Conservation (phyloP, 495 filamentous ascomycete genomes). For the Trichoderma asperelloides region DNA sequence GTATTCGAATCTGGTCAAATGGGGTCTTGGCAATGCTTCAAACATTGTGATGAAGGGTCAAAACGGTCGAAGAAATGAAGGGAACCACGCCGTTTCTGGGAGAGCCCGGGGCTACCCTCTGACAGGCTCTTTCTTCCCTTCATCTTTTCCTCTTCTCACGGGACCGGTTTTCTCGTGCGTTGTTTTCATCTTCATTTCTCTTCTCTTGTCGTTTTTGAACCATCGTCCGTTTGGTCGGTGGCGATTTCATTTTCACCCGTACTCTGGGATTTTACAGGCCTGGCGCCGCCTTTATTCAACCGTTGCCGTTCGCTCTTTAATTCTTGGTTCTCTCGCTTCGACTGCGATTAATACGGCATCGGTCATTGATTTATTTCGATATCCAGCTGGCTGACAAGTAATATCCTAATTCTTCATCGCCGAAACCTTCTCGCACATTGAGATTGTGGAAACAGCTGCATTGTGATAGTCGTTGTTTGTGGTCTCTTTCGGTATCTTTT, state of each 20-base stretch:
- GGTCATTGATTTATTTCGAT: background rate
- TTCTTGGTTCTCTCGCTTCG: background rate
- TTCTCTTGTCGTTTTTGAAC: background rate
- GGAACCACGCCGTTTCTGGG: background rate
- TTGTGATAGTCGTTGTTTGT: background rate
- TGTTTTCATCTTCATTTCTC: background rate
- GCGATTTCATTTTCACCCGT: background rate
- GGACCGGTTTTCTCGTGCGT: background rate
- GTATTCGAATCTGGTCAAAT: background rate
- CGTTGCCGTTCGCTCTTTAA: slow-evolving; percentile 7
- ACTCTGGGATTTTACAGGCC: background rate
- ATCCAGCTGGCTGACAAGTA: slow-evolving; percentile 1
- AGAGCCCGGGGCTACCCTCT: background rate
- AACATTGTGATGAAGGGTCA: background rate
- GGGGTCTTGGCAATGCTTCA: background rate
- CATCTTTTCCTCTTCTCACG: background rate
- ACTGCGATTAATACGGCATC: background rate
- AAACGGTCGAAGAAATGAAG: background rate
- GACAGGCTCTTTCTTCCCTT: background rate
- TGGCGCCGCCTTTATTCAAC: slow-evolving; percentile 3
- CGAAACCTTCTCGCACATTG: background rate
- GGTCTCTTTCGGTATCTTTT: background rate
- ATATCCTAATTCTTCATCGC: background rate
- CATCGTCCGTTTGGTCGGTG: background rate
- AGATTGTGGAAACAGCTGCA: background rate